A percentile compares a stretch with the other conserved stretches of the same genome.
Evolutionary conservation across 2,329 filamentous ascomycete genomes (phyloP).

Genomic region (Cladophialophora psammophila): DNA sequence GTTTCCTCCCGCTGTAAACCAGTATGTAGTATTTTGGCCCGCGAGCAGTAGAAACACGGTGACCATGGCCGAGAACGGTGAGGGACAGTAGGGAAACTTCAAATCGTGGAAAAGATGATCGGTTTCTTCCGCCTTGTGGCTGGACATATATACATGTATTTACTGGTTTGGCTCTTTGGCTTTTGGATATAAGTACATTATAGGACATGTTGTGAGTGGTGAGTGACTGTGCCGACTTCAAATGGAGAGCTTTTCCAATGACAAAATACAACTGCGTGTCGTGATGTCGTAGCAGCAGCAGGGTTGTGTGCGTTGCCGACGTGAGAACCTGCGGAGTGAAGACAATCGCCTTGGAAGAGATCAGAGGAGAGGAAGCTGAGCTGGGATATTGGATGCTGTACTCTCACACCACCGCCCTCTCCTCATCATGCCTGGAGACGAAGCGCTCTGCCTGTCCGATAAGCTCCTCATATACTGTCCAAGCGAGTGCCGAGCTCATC

Average conservation of each 20-base stretch:
- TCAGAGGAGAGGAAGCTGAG: background rate
- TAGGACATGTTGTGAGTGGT: constrained; percentile 4
- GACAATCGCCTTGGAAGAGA: background rate
- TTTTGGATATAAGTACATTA: constrained; percentile 3
- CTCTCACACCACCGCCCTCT: constrained; percentile 32
- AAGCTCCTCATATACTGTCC: constrained; percentile 96
- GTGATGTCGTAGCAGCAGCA: background rate
- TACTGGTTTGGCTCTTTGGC: background rate
- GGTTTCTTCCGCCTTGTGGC: background rate
- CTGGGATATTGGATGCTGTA: background rate
- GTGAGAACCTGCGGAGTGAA: background rate
- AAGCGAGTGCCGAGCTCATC: constrained; percentile 90
- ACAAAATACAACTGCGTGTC: background rate
- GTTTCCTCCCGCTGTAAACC: background rate
- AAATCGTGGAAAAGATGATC: background rate
- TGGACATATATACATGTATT: background rate
- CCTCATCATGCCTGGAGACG: constrained; percentile 30
- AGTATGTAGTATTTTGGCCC: background rate
- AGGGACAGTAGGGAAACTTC: too few species aligned
- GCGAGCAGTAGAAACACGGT: background rate
- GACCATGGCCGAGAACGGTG: too few species aligned
- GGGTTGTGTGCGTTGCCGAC: background rate
- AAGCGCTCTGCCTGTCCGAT: constrained; percentile 72
- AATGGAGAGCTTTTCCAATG: background rate
- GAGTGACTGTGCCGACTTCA: background rate